Evolutionary conservation across 768 basidiomycete genomes (phyloP), one percentile per base, ranked within the genome.

Genomic region (Lyophyllum semitale): DNA sequence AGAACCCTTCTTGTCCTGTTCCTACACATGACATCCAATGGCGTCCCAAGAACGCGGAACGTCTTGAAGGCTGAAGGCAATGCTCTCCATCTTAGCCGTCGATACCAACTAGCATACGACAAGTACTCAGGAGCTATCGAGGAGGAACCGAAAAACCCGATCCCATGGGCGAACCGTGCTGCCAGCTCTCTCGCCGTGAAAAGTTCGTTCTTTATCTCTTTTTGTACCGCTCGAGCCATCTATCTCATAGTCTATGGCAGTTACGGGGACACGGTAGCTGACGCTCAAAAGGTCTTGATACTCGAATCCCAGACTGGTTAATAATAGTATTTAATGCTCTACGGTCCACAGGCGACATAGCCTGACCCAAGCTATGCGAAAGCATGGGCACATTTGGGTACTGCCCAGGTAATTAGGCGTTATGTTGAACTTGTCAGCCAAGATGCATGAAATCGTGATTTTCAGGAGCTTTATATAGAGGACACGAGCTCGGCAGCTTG

Each of bases 91-190:
- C 56, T 60, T 8, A 63, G 69, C 49, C 65, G 71, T 33, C 58
- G 73, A 25, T 76, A 71, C 53, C 47, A 54, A 17, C 68, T 59
- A 6, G 78, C 77, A 6, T 69, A 71, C 51, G 48, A 64, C 7
- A 77, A 77, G 51, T 81, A 78, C 57, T 67, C 73, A 2, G 68
- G 73, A 46, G 79, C 77, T 8, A 77, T 81, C 58, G 66, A 67
- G 48, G 63, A 67, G 52, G 69, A 75, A 30, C 68, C 68, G 7
- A 61, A 63, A 17, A 77, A 77, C 57, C 73, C 77, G 0, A 61
- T 81, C 6, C 62, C 78, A 17, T 77, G 73, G 56, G 70, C 73
- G 23, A 81, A 81, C 61, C 74, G 78, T 17, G 76, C 79, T 3
- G 79, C 77, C 17, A 71, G 71, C 46, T 63, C 63, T 37, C 53